These are phyloP conservation scores for Starmerella khaoyaiensis DNA, from an alignment of 805 yeast species.

Conservation along the genomic window DNA sequence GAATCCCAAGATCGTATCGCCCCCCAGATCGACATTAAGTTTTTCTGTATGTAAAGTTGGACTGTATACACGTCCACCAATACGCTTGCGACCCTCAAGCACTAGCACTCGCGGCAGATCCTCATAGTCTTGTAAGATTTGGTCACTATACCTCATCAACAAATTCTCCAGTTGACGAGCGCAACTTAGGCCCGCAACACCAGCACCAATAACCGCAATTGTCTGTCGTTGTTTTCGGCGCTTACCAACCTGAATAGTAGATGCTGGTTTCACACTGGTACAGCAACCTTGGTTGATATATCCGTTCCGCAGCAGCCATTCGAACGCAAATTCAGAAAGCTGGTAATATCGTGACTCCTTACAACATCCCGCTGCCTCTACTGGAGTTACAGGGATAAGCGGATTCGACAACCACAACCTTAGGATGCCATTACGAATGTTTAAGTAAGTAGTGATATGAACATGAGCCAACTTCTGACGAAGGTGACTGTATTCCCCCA, in stretches of 20 bases:
- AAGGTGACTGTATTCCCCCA: constrained; percentile 29
- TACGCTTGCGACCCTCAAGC: constrained; percentile 31
- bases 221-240: constrained; percentile 29
- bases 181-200: constrained; percentile 91
- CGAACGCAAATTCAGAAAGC: constrained; percentile 34
- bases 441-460: constrained; percentile 33
- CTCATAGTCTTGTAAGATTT: constrained; percentile 28
- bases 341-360: constrained; percentile 29
- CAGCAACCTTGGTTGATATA: constrained; percentile 33
- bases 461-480: constrained; percentile 26
- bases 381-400: constrained; percentile 30
- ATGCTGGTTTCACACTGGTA: constrained; percentile 5
- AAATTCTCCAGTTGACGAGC: constrained; percentile 86
- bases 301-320: constrained; percentile 32
- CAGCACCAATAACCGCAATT: constrained; percentile 83
- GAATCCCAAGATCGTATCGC: constrained; percentile 31
- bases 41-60: constrained; percentile 19
- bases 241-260: constrained; percentile 15
- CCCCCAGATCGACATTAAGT: constrained; percentile 31
- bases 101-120: constrained; percentile 31
- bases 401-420: constrained; percentile 34
- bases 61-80: constrained; percentile 34
- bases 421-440: constrained; percentile 33
- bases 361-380: constrained; percentile 35
- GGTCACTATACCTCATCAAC: constrained; percentile 25